Evolutionary conservation across 2,329 filamentous ascomycete genomes (phyloP).

Genomic region (Didymellaceae sp.): DNA sequence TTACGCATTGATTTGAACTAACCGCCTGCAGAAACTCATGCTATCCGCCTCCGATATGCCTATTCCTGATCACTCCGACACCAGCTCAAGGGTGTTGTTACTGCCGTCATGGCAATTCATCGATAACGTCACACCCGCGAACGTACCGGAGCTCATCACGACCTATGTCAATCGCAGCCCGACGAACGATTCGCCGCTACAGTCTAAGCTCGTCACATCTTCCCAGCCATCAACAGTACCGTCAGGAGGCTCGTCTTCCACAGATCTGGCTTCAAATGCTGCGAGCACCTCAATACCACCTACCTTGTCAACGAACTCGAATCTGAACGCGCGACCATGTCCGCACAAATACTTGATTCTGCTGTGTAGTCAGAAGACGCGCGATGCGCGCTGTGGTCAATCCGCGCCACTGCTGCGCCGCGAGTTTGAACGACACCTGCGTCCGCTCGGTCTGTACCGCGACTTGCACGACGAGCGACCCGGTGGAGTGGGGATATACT

Average conservation of each 20-base stretch:
- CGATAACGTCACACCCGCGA: constrained; percentile 79
- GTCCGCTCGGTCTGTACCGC: constrained; percentile 81
- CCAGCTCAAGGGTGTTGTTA: constrained; percentile 75
- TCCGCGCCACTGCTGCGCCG: constrained; percentile 86
- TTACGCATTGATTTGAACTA: background rate
- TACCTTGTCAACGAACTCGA: constrained; percentile 39
- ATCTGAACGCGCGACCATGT: constrained; percentile 67
- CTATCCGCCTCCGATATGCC: constrained; percentile 92
- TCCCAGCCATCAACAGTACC: constrained; percentile 20
- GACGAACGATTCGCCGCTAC: constrained; percentile 73
- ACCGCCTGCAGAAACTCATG: constrained; percentile 72
- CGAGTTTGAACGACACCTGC: constrained; percentile 88
- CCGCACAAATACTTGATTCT: constrained; percentile 88
- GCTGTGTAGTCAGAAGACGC: constrained; percentile 92
- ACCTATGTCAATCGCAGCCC: constrained; percentile 73
- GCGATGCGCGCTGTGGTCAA: constrained; percentile 93
- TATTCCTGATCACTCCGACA: constrained; percentile 70
- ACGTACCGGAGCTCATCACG: constrained; percentile 73
- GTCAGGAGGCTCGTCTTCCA: constrained; percentile 13
- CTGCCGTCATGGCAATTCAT: constrained; percentile 84
- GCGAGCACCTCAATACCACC: constrained; percentile 28
- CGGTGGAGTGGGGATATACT: constrained; percentile 93
- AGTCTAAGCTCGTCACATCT: background rate
- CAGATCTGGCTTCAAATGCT: constrained; percentile 25
- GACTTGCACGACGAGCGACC: constrained; percentile 88